Percentiles rank a stretch among this genome's conserved stretches.
Evolutionary conservation across 163 green algal species (phyloP).

Genomic region (Volvox carteri): DNA sequence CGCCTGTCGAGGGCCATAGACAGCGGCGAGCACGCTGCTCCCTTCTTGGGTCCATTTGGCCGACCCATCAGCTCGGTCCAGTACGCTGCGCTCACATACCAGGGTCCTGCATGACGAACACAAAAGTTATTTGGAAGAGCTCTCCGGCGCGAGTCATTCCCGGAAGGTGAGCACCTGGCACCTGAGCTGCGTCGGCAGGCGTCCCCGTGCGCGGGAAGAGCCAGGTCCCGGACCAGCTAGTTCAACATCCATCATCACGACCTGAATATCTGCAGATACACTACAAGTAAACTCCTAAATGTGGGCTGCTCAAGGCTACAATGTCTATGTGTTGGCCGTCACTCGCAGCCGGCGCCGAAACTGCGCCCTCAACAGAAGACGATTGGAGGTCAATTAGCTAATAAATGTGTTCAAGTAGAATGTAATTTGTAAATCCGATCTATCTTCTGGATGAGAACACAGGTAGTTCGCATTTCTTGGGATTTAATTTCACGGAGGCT

Average conservation of each 20-base stretch:
- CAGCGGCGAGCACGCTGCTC: conserved; percentile 79
- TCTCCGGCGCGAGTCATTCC: too few species aligned
- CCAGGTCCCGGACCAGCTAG: conserved; percentile 30
- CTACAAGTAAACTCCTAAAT: too few species aligned
- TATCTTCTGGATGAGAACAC: too few species aligned
- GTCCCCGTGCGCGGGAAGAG: conserved; percentile 25
- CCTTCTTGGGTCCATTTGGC: conserved; percentile 78
- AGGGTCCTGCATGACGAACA: conserved; percentile 47
- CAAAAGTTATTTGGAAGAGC: too few species aligned
- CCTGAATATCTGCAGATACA: neutral
- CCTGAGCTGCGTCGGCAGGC: conserved; percentile 29
- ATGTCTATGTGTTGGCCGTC: neutral
- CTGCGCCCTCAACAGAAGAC: neutral
- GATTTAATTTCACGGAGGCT: too few species aligned
- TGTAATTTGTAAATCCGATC: too few species aligned
- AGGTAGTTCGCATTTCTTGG: too few species aligned
- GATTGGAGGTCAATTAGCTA: too few species aligned
- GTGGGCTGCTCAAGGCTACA: neutral
- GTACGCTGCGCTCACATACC: conserved; percentile 70
- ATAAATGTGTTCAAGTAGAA: too few species aligned
- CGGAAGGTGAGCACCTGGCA: too few species aligned
- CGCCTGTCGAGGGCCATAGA: conserved; percentile 77
- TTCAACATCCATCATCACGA: neutral
- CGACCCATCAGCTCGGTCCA: conserved; percentile 79
- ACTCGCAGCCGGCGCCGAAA: conserved; percentile 21